Evolutionary conservation across 2,329 filamentous ascomycete genomes (phyloP), one percentile per base, ranked within the genome.

Genomic region (Aspergillus persii): DNA sequence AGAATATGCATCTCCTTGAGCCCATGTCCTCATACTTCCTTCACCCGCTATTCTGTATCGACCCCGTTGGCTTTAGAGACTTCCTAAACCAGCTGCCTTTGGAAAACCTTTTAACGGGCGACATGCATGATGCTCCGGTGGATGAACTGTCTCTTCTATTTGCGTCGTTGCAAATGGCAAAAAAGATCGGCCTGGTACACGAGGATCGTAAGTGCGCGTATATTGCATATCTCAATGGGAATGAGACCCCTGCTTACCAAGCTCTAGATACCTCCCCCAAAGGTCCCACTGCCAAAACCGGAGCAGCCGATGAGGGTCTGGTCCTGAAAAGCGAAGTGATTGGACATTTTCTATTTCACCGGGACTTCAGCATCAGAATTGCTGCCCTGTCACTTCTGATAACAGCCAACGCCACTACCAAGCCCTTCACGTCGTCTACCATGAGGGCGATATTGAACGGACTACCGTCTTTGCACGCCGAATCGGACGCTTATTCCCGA

Each of bases 401-500:
- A 11, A 87, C 88, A 8, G 94, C 91, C 0, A 86, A 87, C 8
- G 86, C 89, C 2, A 88, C 88, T 0, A 92, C 90, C 3, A 86
- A 86, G 54, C 89, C 92, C 1, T 87, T 96, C 54, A 88, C 88
- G 0, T 68, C 76, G 0, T 81, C 79, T 8, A 83, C 88, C 0
- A 79, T 97, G 2, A 73, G 77, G 3, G 81, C 89, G 11, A 78
- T 98, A 2, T 82, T 82, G 55, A 80, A 78, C 36, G 86, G 91
- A 59, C 76, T 98, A 3, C 82, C 84, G 1, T 84, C 88, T 15
- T 86, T 94, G 63, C 89, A 96, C 70, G 86, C 91, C 3, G 93
- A 97, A 63, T 87, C 90, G 0, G 92, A 97, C 71, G 88, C 94
- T 5, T 92, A 94, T 67, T 89, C 93, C 64, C 86, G 95, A 58